Evolutionary conservation across 176 grass and related monocot species (phyloP).

Genomic region (Juncus effusus): DNA sequence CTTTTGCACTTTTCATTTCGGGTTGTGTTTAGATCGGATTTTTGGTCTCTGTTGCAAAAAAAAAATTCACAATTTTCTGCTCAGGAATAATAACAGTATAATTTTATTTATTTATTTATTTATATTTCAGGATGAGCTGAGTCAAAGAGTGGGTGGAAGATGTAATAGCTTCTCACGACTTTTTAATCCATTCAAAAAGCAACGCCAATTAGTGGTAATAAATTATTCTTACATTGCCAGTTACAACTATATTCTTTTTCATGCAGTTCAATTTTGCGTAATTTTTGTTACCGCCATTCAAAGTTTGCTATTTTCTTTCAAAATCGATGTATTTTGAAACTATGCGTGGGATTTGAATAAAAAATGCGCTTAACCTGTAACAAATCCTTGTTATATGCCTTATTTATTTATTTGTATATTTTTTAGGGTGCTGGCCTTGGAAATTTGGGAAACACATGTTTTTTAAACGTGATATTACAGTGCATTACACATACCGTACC

Average conservation of each 20-base stretch:
- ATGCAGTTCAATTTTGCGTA: no score
- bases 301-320: neutral
- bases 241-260: no score
- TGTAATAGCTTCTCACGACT: slow-evolving; percentile 17
- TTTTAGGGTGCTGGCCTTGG: slow-evolving; percentile 69
- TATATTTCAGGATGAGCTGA: slow-evolving; percentile 11
- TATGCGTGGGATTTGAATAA: no score
- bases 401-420: neutral
- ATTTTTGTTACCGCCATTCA: no score
- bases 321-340: no score
- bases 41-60: no score
- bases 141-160: slow-evolving; percentile 10
- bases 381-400: no score
- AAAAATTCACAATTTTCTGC: no score
- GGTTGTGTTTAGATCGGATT: no score
- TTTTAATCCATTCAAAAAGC: neutral
- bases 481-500: slow-evolving; percentile 92
- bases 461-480: slow-evolving; percentile 77
- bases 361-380: no score
- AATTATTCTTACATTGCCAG: neutral
- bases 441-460: slow-evolving; percentile 95
- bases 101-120: neutral
- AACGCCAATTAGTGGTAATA: slow-evolving; percentile 15
- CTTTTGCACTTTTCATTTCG: no score
- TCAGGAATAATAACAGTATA: neutral